Percentiles rank a stretch among this genome's conserved stretches.
These are phyloP conservation scores for Picea abies DNA, from an alignment of 83 land plant species.

Conservation along the genomic window DNA sequence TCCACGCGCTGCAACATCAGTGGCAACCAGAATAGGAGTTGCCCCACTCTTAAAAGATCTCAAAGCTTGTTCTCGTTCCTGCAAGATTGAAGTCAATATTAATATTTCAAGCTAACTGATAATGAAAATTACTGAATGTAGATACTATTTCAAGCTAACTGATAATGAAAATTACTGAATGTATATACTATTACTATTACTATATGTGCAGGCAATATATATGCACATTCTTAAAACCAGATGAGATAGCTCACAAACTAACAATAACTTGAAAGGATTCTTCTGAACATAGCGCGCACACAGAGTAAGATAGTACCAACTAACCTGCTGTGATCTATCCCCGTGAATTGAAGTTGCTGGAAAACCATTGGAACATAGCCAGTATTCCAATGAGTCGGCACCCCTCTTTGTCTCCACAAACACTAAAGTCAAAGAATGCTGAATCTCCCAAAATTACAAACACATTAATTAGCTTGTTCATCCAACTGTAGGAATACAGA, in stretches of 20 bases:
- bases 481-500: neutral
- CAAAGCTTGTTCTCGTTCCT: slow-evolving; percentile 80
- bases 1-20: slow-evolving; percentile 70
- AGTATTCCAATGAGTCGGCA: slow-evolving; percentile 91
- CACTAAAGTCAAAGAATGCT: slow-evolving; percentile 88
- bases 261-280: neutral
- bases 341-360: slow-evolving; percentile 98
- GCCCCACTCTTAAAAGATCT: slow-evolving; percentile 76
- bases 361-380: slow-evolving; percentile 80
- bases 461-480: neutral
- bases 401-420: slow-evolving; percentile 98
- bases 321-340: slow-evolving; percentile 84
- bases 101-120: no score
- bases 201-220: neutral
- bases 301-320: neutral
- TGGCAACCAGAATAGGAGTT: slow-evolving; percentile 79
- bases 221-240: neutral
- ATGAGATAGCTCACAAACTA: neutral
- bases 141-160: no score
- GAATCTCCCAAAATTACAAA: slow-evolving; percentile 14
- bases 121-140: neutral
- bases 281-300: neutral
- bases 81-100: slow-evolving; percentile 8
- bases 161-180: neutral
- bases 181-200: no score